Evolutionary conservation across 352 stramenopile genomes (phyloP), one percentile per base, ranked within the genome.

Genomic region (Phytophthora europaea): DNA sequence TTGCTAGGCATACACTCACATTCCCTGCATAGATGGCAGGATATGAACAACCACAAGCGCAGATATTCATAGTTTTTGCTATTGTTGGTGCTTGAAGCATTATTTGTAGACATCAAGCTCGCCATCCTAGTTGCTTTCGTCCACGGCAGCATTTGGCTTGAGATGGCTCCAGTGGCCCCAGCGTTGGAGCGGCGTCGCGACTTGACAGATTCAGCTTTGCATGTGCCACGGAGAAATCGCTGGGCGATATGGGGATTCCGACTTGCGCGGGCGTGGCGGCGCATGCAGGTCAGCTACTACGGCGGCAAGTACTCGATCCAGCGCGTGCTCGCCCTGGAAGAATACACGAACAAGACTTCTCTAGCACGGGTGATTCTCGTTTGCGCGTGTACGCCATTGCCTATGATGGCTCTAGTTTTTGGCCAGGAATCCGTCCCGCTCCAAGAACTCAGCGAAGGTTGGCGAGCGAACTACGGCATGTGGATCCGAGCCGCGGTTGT

Each of bases 281-380:
- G n/a, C 13, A 69, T 72, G 51, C 73, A 81, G 57, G 59, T 81
- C 6, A 75, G 70, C 22, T 75, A 81, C 40, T 67, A 72, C 18
- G 70, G 74, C 18, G 63, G 70, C 18, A 75, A 60, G 20, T 78
- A 78, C 53, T 78, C 71, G 5, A 67, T 78, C 45, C 66, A 78
- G 31, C 66, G 71, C 20, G 33, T 68, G 31, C 71, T 75, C 15
- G 66, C 65, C 8, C 33, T 76, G 2, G 67, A 78, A 12, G 63
- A 75, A 13, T 78, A 72, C n/a, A 58, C 16, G 7, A 55, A 28
- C 7, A 72, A 33, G 6, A 72, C 71, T 12, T 71, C 55, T 2
- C 22, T 50, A 8, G 45, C 4, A 7, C 60, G 60, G 22, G 65
- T 71, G 22, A 3, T 66, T 5, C 8, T 74, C 4, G 51, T 74